Evolutionary conservation across 2,329 filamentous ascomycete species (phyloP).

Genomic region (Fusarium neocosmosporiellum): DNA sequence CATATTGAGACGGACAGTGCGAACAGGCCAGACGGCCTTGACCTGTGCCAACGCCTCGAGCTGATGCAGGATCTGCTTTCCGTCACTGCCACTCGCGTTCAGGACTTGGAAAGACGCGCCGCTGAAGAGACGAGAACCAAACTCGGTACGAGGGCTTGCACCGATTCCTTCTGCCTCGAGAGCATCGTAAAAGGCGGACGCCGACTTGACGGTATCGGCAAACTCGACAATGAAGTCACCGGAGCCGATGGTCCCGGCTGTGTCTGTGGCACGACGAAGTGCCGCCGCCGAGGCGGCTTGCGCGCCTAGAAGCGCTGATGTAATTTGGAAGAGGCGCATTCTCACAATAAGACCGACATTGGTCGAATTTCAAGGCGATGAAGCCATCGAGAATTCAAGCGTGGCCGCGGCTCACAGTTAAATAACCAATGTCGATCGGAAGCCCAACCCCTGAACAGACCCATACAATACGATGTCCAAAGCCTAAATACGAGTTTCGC

Average conservation of each 20-base stretch:
- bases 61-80: not conserved
- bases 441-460: not conserved
- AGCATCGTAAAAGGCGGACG: not conserved
- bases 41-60: not conserved
- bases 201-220: not conserved
- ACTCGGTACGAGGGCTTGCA: not conserved
- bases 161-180: not conserved
- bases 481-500: not conserved
- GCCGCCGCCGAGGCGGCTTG: not conserved
- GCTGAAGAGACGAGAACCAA: not conserved
- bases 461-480: not conserved
- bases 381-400: rapidly evolving
- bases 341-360: not conserved
- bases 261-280: not conserved
- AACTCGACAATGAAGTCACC: not conserved
- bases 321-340: not conserved
- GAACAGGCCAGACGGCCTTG: not conserved
- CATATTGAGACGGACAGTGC: not conserved
- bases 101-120: not conserved
- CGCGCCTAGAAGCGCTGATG: not conserved
- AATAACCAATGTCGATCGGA: not conserved
- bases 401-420: not conserved
- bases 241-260: not conserved
- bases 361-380: not conserved
- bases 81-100: not conserved